Evolutionary conservation across 345 rosid genomes (phyloP), one percentile per base, ranked within the genome.

Genomic region (Pseudoturritis turrita): DNA sequence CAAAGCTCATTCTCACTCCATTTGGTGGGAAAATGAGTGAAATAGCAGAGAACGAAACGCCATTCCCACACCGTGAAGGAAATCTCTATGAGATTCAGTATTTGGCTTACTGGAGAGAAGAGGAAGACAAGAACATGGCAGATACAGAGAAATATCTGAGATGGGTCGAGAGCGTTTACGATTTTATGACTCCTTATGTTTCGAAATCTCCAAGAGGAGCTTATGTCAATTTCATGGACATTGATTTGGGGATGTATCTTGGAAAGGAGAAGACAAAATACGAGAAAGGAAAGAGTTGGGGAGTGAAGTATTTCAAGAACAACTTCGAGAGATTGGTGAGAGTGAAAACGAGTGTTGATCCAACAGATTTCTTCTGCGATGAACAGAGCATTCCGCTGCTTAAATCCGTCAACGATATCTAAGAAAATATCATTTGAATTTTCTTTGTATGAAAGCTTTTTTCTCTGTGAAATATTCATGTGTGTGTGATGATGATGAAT

Each of bases 1-100:
- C 77, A 10, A 40, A 41, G 51, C 17, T 82, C 77, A 72, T 62
- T 37, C 73, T 83, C 25, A 82, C 74, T 59, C 94, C 94, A 37
- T 83, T 80, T 26, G 92, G 92, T 4, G 89, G 90, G 0, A 83
- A 56, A 74, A 86, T 88, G 90, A 71, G 51, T 65, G 85, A 83
- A 58, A 77, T 84, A 10, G 40, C 77, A 0, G 83, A 72, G 4
- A 51, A 61, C 0, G 82, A 71, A 44, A 77, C 47, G n/a, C 83
- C 90, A 19, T 88, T 79, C 21, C 88, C 92, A 5, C 90, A 86
- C 54, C 21, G 90, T 14, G 61, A 77, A 9, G 89, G 92, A 0
- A 84, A 78, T 56, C 0, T 79, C 12, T 88, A 64, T 55, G 79
- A 80, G 76, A 73, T 88, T 19, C 81, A 80, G 40, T 79, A 86